Conservation (phyloP, 495 filamentous ascomycete genomes). For the Penicillium flavigenum region DNA sequence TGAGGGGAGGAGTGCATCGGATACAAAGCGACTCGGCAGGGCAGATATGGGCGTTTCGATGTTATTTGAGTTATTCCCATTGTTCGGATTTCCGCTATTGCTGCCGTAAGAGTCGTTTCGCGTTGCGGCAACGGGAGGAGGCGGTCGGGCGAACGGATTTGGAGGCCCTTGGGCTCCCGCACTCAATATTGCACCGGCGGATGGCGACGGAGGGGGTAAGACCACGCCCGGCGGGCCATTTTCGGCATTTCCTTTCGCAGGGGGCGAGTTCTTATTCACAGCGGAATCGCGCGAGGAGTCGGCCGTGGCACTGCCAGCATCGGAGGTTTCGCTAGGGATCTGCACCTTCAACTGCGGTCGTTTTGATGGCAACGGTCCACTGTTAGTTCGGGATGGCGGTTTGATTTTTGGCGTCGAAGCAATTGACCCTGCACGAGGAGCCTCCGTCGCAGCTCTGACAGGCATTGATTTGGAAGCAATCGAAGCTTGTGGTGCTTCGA, state of each 20-base stretch:
- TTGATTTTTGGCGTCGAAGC: slow-evolving; percentile 58
- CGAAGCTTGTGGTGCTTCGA: slow-evolving; percentile 45
- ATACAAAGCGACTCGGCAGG: slow-evolving; percentile 85
- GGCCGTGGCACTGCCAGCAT: slow-evolving; percentile 71
- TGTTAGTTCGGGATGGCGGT: slow-evolving; percentile 77
- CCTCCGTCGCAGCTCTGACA: slow-evolving; percentile 39
- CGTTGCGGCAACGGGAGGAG: slow-evolving; percentile 48
- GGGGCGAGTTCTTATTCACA: slow-evolving; percentile 53
- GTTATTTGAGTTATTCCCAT: slow-evolving; percentile 64
- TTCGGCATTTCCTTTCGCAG: slow-evolving; percentile 53
- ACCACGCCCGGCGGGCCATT: slow-evolving; percentile 67
- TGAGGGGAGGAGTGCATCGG: slow-evolving; percentile 77
- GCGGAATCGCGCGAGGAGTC: slow-evolving; percentile 73
- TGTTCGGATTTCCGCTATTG: slow-evolving; percentile 63
- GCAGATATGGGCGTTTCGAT: slow-evolving; percentile 98
- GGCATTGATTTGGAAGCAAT: slow-evolving; percentile 47
- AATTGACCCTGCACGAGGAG: slow-evolving; percentile 46
- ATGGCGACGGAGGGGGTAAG: slow-evolving; percentile 90
- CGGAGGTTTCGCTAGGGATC: slow-evolving; percentile 88
- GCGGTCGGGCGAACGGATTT: slow-evolving; percentile 92
- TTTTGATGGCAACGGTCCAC: slow-evolving; percentile 57
- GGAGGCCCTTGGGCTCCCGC: slow-evolving; percentile 90
- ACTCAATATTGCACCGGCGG: slow-evolving; percentile 77
- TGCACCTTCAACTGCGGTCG: slow-evolving; percentile 87
- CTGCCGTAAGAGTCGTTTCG: slow-evolving; percentile 52